Evolutionary conservation across 768 basidiomycete species (phyloP).

Genomic region (Fomitopsis pulvina): DNA sequence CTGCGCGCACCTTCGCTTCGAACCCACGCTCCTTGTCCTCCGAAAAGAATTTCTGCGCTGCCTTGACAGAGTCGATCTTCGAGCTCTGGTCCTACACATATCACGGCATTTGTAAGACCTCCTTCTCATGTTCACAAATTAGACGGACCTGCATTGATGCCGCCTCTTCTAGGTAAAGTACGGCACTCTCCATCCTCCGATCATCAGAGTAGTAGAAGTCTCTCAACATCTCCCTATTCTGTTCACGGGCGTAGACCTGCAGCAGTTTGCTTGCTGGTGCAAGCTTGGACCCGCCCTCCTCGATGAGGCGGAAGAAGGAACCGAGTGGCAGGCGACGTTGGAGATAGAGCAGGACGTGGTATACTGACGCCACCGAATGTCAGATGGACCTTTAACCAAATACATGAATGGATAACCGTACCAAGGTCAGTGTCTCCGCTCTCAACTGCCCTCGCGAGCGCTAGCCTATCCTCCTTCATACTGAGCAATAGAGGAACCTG

Average conservation of each 20-base stretch:
- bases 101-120: background rate
- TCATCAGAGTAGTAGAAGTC: conserved; percentile 99
- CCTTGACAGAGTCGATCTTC: conserved; percentile 64
- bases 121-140: too few species aligned
- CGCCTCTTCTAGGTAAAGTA: conserved; percentile 84
- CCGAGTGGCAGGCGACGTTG: conserved; percentile 80
- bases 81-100: conserved; percentile 59
- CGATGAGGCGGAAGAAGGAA: conserved; percentile 89
- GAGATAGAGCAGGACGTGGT: conserved; percentile 86
- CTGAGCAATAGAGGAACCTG: conserved; percentile 88
- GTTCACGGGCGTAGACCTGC: conserved; percentile 87
- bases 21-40: conserved; percentile 91
- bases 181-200: conserved; percentile 86
- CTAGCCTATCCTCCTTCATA: conserved; percentile 93
- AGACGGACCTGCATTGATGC: conserved; percentile 46
- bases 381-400: background rate
- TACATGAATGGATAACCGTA: conserved; percentile 26
- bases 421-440: conserved; percentile 95
- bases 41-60: conserved; percentile 88
- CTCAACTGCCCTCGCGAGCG: conserved; percentile 83
- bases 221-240: conserved; percentile 84
- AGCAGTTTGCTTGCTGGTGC: conserved; percentile 72
- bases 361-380: conserved; percentile 49
- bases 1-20: conserved; percentile 69
- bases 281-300: conserved; percentile 77